These are phyloP conservation scores for Aspergillus oerlinghausenensis DNA, from an alignment of 2,329 filamentous ascomycete species.

Conservation along the genomic window DNA sequence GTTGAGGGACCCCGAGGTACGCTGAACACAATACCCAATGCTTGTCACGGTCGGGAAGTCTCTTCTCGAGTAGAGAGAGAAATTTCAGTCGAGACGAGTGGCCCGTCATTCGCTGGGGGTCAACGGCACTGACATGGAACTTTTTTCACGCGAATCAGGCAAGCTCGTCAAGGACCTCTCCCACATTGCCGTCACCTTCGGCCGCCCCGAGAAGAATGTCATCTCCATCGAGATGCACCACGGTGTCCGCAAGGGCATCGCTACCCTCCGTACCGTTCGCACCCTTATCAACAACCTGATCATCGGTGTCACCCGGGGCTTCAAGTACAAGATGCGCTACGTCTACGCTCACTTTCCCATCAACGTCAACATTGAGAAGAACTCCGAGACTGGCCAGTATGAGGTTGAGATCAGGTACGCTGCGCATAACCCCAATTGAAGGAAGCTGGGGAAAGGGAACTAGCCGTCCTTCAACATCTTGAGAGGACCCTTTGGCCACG, in stretches of 20 bases:
- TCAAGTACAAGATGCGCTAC: slow-evolving; percentile 99
- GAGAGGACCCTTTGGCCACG: neutral
- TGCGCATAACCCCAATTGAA: neutral
- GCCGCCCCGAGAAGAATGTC: slow-evolving; percentile 73
- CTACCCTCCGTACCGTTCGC: slow-evolving; percentile 95
- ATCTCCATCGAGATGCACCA: slow-evolving; percentile 99
- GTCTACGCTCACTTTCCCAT: slow-evolving; percentile 99
- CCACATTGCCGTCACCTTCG: slow-evolving; percentile 96
- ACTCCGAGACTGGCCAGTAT: slow-evolving; percentile 77
- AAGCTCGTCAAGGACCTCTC: slow-evolving; percentile 96
- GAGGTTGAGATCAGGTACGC: slow-evolving; percentile 97
- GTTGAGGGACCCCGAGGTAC: slow-evolving; percentile 93
- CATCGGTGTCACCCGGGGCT: slow-evolving; percentile 96
- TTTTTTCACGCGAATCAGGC: slow-evolving; percentile 48
- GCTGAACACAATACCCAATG: slow-evolving; percentile 18
- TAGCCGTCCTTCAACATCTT: neutral
- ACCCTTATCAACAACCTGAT: slow-evolving; percentile 99
- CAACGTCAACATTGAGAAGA: slow-evolving; percentile 99
- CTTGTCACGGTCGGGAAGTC: no score
- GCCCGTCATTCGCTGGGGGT: neutral
- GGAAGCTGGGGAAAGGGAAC: neutral
- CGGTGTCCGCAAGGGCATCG: slow-evolving; percentile 94
- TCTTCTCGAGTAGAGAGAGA: neutral
- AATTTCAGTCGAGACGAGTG: neutral
- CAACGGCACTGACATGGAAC: slow-evolving; percentile 17